Percentiles rank a stretch among this genome's conserved stretches.
These are phyloP conservation scores for Colletotrichum euphorbiae DNA, from an alignment of 2,329 filamentous ascomycete genomes.

Conservation along the genomic window DNA sequence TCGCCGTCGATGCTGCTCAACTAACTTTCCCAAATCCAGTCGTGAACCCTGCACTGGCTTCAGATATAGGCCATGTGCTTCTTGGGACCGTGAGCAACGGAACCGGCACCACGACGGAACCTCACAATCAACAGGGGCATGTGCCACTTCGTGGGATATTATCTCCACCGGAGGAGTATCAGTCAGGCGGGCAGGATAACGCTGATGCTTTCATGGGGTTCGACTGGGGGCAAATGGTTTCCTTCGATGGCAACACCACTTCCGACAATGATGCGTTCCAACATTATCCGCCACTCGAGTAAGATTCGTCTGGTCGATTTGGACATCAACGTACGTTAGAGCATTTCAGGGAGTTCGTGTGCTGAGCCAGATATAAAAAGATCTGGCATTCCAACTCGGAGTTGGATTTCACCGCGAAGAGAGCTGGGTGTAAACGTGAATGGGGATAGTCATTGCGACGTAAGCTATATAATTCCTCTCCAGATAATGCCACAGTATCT, in stretches of 20 bases:
- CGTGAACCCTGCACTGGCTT: background rate
- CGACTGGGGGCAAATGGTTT: background rate
- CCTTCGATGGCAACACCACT: background rate
- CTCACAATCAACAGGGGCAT: background rate
- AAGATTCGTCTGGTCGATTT: too few relatives aligned
- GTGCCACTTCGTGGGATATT: background rate
- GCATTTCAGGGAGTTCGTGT: too few relatives aligned
- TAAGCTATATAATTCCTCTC: constrained; percentile 5
- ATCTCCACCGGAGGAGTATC: background rate
- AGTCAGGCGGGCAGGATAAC: too few relatives aligned
- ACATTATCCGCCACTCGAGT: background rate
- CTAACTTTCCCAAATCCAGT: too few relatives aligned
- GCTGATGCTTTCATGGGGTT: background rate
- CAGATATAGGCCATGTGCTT: background rate
- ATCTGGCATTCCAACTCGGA: too few relatives aligned
- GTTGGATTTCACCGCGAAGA: background rate
- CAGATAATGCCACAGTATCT: background rate
- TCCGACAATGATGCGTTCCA: background rate
- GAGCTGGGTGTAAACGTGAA: background rate
- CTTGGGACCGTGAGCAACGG: too few relatives aligned
- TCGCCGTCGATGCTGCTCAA: too few relatives aligned
- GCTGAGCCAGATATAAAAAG: too few relatives aligned
- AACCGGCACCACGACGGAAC: too few relatives aligned
- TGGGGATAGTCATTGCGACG: constrained; percentile 29
- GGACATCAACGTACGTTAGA: too few relatives aligned